Evolutionary conservation across 345 rosid species (phyloP).

Genomic region (Camelina sativa): DNA sequence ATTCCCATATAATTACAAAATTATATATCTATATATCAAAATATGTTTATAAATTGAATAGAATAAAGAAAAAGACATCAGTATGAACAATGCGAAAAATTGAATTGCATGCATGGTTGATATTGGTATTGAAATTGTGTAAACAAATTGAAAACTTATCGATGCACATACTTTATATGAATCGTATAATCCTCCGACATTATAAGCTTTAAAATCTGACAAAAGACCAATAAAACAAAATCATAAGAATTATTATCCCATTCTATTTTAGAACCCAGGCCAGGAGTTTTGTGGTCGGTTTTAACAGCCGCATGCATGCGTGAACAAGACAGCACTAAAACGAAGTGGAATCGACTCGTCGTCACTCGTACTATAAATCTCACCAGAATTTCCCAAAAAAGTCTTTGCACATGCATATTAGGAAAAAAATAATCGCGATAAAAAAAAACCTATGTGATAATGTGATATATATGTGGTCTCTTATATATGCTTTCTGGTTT

Average conservation of each 20-base stretch:
- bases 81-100: too few relatives aligned
- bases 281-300: slow-evolving; percentile 22
- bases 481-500: neutral
- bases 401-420: slow-evolving; percentile 29
- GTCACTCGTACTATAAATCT: slow-evolving; percentile 16
- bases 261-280: neutral
- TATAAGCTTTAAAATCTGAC: too few relatives aligned
- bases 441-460: slow-evolving; percentile 11
- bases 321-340: slow-evolving; percentile 36
- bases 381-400: slow-evolving; percentile 13
- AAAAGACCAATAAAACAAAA: neutral
- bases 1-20: too few relatives aligned
- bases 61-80: neutral
- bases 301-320: slow-evolving; percentile 20
- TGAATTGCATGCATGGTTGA: too few relatives aligned
- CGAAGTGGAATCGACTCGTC: slow-evolving; percentile 25
- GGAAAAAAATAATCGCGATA: neutral
- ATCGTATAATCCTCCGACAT: too few relatives aligned
- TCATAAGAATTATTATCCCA: neutral
- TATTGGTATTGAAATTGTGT: too few relatives aligned
- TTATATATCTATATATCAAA: neutral
- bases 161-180: too few relatives aligned
- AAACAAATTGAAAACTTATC: too few relatives aligned
- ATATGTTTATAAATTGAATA: neutral
- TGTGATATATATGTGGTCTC: neutral